These are phyloP conservation scores for Ballota nigra DNA, from an alignment of 257 asterid genomes.

Conservation along the genomic window DNA sequence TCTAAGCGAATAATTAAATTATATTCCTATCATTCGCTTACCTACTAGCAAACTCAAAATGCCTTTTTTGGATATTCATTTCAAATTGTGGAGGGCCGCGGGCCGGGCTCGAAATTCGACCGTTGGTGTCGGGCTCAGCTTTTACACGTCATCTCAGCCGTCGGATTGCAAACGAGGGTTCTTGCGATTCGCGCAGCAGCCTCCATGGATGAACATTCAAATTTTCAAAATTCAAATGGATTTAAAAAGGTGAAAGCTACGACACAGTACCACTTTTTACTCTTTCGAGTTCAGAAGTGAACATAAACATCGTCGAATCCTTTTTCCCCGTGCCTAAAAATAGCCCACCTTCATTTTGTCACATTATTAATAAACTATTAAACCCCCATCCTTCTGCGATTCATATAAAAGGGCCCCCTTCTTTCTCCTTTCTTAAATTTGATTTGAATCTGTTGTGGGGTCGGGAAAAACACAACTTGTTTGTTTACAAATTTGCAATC, in stretches of 20 bases:
- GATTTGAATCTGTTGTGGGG: conserved; percentile 18
- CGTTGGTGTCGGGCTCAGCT: conserved; percentile 20
- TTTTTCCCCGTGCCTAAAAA: conserved; percentile 3
- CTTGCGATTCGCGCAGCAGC: conserved; percentile 23
- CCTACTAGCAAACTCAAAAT: no score
- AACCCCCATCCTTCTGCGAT: background rate
- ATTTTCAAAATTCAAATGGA: conserved; percentile 48
- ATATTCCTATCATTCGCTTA: no score
- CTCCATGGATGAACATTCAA: conserved; percentile 28
- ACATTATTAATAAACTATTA: conserved; percentile 5
- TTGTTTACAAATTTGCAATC: background rate
- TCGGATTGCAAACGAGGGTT: conserved; percentile 6
- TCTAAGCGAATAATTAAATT: no score
- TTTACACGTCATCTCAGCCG: conserved; percentile 35
- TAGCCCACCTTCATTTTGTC: background rate
- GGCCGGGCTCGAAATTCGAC: conserved; percentile 32
- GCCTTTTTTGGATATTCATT: no score
- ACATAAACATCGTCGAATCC: conserved; percentile 31
- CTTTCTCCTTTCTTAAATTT: conserved; percentile 17
- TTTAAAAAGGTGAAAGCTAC: conserved; percentile 32
- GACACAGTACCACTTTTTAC: conserved; percentile 48
- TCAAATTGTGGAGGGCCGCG: background rate
- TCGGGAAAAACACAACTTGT: conserved; percentile 4
- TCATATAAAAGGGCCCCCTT: background rate
- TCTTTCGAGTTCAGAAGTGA: conserved; percentile 42